Percentiles rank a stretch among this genome's conserved stretches.
Evolutionary conservation across 1,284 basidiomycete genomes (phyloP).

Genomic region (Sporisorium scitamineum): DNA sequence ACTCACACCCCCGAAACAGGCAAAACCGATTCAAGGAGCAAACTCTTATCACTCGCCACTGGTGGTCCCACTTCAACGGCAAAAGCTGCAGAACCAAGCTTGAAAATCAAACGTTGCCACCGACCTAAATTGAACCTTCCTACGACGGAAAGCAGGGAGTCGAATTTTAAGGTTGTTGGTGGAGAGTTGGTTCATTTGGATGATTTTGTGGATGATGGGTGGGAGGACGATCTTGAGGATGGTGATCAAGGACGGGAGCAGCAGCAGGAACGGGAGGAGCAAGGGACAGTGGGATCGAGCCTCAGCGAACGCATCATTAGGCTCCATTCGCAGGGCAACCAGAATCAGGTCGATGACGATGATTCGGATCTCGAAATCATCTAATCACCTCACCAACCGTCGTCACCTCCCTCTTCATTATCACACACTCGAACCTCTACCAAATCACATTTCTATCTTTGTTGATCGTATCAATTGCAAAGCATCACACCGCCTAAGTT

Average conservation of each 20-base stretch:
- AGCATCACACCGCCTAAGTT: background rate
- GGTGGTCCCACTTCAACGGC: background rate
- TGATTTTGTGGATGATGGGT: conserved; percentile 29
- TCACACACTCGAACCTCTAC: background rate
- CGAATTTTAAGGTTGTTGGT: conserved; percentile 23
- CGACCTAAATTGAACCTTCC: conserved; percentile 39
- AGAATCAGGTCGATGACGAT: conserved; percentile 4
- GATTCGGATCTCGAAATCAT: conserved; percentile 47
- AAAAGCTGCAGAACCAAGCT: conserved; percentile 9
- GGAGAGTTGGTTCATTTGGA: conserved; percentile 36
- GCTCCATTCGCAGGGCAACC: conserved; percentile 4
- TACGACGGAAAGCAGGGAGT: background rate
- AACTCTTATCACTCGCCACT: conserved; percentile 25
- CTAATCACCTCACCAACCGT: background rate
- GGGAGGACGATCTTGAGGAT: conserved; percentile 29
- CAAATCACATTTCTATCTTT: background rate
- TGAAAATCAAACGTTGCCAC: conserved; percentile 30
- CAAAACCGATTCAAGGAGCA: conserved; percentile 23
- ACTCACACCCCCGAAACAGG: background rate
- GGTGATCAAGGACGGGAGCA: too few species aligned
- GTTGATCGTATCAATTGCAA: background rate
- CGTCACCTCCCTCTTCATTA: background rate
- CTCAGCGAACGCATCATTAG: conserved; percentile 11
- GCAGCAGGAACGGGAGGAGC: background rate
- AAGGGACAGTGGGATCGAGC: background rate